Evolutionary conservation across 352 stramenopile genomes (phyloP), one percentile per base, ranked within the genome.

Genomic region (Globisporangium recalcitrans): DNA sequence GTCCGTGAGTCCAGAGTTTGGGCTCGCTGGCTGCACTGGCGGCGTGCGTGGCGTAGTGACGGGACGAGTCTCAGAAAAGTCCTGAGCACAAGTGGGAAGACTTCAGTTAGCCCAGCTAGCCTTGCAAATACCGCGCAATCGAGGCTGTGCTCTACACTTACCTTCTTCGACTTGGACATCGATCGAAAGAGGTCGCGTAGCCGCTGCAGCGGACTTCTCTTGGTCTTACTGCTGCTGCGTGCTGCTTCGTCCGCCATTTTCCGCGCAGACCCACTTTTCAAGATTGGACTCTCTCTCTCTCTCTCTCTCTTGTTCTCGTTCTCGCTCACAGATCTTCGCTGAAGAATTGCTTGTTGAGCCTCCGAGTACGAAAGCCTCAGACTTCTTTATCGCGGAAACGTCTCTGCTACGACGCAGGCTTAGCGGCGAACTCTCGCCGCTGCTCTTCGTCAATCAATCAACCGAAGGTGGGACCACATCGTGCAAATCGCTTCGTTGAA

Each of bases 1-100:
- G 19, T 65, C 61, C 7, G 67, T 68, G 13, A 77, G 68, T 14
- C 68, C 64, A 3, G 67, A 74, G 7, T 32, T 52, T 0, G 70
- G 63, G 34, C 67, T 74, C 26, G 14, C 6, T 7, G 46, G 42
- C 4, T 60, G 54, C 10, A 27, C 48, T 26, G 48, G 48, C 36
- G 58, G 58, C 24, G 58, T 64, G 36, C 48, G 48, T 21, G 58
- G 58, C 3, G 54, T 52, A 1, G 19, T 38, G 5, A 22, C 24
- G 13, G 19, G 54, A 0, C 36, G 36, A n/a, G 19, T 7, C 9
- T 48, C 32, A 24, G 36, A 55, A 19, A 27, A 19, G 2, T 42
- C 29, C 51, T 60, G 16, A 11, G 24, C 38, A 24, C 34, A 59
- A 27, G 38, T 46, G 16, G n/a, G 3, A 31, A 49, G 19, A 22